Base-by-base conservation (phyloP, 2,329 filamentous ascomycete genomes). In the Coniochaeta prunicola region DNA sequence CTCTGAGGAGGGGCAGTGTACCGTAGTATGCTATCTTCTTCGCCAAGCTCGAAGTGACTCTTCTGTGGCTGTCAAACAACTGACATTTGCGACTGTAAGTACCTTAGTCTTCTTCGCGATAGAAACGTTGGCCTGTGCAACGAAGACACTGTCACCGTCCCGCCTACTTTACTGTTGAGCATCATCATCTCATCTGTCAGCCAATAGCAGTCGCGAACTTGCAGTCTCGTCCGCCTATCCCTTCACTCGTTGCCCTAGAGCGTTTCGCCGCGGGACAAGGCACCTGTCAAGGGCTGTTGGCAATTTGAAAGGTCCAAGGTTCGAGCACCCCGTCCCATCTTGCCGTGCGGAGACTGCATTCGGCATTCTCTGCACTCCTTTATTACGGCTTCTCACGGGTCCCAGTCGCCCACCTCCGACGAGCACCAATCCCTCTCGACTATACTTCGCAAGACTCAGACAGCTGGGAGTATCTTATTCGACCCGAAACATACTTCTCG, bases 381-480 rank as follows among this genome's bases (percentile, higher is more conserved):
- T 59, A 66, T 57, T 40, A 68, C 65, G 65, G 64, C 64, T 63
- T 68, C 65, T 61, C 62, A 66, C 62, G 61, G 56, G 59, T 61
- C 60, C 36, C 61, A 61, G 56, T 56, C 59, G 59, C 58, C 59
- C 66, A 53, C 64, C 67, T 61, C 65, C 63, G 58, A 57, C 45
- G 63, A 62, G 64, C 28, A 53, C 36, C 30, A 55, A 3, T 2
- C 30, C 8, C 24, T 55, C 10, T 54, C 48, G 45, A 59, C 58
- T 54, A 66, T 68, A 54, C 62, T 75, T 53, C 66, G 62, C 57
- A 65, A 67, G 55, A 71, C 72, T 59, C 66, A 64, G 59, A 75
- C 76, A 10, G 71, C 72, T 21, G 71, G 71, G 53, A 70, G 69
- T 58, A 62, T 77, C 53, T 68, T 79, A 12, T 80, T 77, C 61